Percentiles rank a stretch among this genome's conserved stretches.
Conservation (phyloP, 2,329 filamentous ascomycete species). For the Dryadomyces quercivorus region DNA sequence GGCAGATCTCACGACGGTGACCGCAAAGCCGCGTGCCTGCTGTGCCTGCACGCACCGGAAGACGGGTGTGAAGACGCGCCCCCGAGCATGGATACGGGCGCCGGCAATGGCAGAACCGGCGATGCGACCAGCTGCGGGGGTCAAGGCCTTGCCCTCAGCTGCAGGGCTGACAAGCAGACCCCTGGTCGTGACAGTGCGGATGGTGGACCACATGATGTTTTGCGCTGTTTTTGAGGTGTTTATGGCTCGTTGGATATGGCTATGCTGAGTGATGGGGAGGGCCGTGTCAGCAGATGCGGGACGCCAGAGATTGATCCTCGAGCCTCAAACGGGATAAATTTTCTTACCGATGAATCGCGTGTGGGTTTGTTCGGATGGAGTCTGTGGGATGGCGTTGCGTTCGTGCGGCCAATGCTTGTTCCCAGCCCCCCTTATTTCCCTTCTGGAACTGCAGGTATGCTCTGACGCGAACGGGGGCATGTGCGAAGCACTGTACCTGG, state of each 20-base stretch:
- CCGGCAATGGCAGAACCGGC: not conserved
- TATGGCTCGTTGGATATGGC: not conserved
- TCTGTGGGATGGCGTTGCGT: not conserved
- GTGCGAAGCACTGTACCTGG: not conserved
- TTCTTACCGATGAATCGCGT: slow-evolving; percentile 1
- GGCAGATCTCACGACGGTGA: slow-evolving; percentile 1
- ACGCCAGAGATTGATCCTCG: not conserved
- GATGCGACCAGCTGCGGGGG: not conserved
- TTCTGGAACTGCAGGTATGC: not conserved
- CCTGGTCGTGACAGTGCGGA: slow-evolving; percentile 7
- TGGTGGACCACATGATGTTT: slow-evolving; percentile 8
- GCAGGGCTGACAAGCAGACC: slow-evolving; percentile 1
- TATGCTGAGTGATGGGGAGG: not conserved
- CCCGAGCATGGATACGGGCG: slow-evolving; percentile 9
- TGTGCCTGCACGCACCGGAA: not conserved
- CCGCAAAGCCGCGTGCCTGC: slow-evolving; percentile 6
- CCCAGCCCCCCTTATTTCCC: not conserved
- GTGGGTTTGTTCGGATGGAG: not conserved
- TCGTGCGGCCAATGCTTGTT: not conserved
- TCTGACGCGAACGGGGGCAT: not conserved
- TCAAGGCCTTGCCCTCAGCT: not conserved
- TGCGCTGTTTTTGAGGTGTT: not conserved
- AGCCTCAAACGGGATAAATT: not conserved
- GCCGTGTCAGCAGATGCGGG: not conserved
- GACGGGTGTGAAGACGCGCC: not conserved